Evolutionary conservation across 352 stramenopile genomes (phyloP).

Genomic region (Peronospora farinosa): DNA sequence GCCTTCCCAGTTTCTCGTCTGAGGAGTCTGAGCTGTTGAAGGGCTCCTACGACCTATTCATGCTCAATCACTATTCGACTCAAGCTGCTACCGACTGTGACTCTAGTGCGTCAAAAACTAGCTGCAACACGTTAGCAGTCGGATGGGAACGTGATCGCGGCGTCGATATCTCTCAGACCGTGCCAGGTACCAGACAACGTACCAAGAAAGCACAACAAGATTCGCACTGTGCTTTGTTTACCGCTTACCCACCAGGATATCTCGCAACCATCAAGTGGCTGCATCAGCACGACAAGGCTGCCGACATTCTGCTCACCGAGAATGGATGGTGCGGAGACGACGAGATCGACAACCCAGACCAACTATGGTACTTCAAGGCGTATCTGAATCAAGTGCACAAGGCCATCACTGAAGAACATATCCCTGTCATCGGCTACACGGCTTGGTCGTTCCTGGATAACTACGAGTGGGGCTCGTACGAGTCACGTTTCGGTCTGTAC

Average conservation of each 20-base stretch:
- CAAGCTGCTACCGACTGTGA: slow-evolving; percentile 49
- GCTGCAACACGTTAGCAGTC: slow-evolving; percentile 27
- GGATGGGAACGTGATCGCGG: slow-evolving; percentile 45
- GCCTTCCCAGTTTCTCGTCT: slow-evolving; percentile 84
- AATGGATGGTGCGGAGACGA: slow-evolving; percentile 55
- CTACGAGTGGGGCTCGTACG: slow-evolving; percentile 30
- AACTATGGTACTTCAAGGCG: slow-evolving; percentile 27
- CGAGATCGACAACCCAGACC: slow-evolving; percentile 40
- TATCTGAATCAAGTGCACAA: slow-evolving; percentile 37
- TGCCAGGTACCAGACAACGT: background rate
- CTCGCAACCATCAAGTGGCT: slow-evolving; percentile 46
- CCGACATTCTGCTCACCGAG: slow-evolving; percentile 46
- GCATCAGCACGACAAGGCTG: slow-evolving; percentile 34
- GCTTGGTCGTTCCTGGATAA: slow-evolving; percentile 25
- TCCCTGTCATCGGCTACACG: slow-evolving; percentile 17
- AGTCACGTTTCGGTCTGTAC: slow-evolving; percentile 42
- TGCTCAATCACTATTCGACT: slow-evolving; percentile 92
- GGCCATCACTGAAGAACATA: slow-evolving; percentile 22
- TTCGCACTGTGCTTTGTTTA: slow-evolving; percentile 37
- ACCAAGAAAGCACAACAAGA: background rate
- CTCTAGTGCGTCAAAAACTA: slow-evolving; percentile 24
- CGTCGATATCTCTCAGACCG: slow-evolving; percentile 22
- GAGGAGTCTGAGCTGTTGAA: slow-evolving; percentile 62
- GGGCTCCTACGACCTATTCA: slow-evolving; percentile 90
- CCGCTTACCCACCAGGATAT: slow-evolving; percentile 45